These are phyloP conservation scores for Quercus phellos DNA, from an alignment of 331 rosid species.

Conservation along the genomic window DNA sequence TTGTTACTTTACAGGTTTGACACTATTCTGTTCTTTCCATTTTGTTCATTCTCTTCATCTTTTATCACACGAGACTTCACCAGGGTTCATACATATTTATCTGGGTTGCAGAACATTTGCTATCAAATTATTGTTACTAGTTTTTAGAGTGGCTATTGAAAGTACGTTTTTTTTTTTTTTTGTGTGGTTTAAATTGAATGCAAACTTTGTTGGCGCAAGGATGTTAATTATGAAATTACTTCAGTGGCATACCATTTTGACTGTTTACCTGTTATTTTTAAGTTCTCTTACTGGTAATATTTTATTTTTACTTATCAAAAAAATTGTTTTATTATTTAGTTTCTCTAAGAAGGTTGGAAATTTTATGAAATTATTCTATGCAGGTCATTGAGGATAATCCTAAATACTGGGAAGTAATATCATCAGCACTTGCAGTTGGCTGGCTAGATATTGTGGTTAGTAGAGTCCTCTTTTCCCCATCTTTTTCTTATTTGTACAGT, in stretches of 20 bases:
- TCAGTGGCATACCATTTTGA: background rate
- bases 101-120: background rate
- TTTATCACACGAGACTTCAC: background rate
- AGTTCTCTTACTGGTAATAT: background rate
- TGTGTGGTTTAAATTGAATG: background rate
- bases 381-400: conserved; percentile 82
- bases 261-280: background rate
- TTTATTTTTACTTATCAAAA: background rate
- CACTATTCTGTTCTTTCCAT: conserved; percentile 11
- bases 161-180: no score
- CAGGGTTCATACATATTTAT: background rate
- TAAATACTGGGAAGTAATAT: conserved; percentile 75
- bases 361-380: conserved; percentile 22
- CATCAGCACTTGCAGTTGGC: conserved; percentile 83
- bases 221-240: background rate
- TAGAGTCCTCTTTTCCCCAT: conserved; percentile 1
- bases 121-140: no score
- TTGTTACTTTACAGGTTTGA: conserved; percentile 65
- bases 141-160: no score
- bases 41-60: conserved; percentile 1
- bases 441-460: conserved; percentile 93
- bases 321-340: background rate
- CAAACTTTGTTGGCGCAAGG: background rate
- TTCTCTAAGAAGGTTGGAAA: conserved; percentile 8
- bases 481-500: background rate